A percentile compares a stretch with the other conserved stretches of the same genome.
phyloP scores from a whole-genome alignment of 2,329 filamentous ascomycete genomes.

The Gaeumannomyces tritici region DNA sequence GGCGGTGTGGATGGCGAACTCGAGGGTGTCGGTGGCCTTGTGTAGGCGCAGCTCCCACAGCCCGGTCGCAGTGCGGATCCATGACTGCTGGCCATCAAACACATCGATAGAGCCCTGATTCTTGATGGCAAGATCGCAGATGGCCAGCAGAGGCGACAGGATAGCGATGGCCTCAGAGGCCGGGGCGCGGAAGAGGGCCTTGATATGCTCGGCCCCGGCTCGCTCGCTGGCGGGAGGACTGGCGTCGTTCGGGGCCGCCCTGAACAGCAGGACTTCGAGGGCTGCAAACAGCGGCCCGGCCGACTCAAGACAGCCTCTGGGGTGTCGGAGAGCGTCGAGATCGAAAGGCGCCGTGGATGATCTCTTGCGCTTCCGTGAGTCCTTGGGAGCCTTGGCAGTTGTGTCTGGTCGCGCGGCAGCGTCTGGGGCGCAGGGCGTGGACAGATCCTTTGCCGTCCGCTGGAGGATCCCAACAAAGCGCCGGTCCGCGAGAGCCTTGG shows the following conservation, averaged over 20 bases:
- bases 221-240: slow-evolving; percentile 28
- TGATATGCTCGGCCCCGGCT: slow-evolving; percentile 49
- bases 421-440: slow-evolving; percentile 19
- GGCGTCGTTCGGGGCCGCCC: slow-evolving; percentile 25
- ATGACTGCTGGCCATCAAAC: slow-evolving; percentile 28
- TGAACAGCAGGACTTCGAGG: slow-evolving; percentile 33
- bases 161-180: slow-evolving; percentile 36
- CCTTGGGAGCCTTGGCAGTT: slow-evolving; percentile 5
- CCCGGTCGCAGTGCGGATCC: slow-evolving; percentile 34
- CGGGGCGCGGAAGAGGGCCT: slow-evolving; percentile 43
- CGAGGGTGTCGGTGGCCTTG: slow-evolving; percentile 32
- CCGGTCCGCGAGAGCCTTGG: slow-evolving; percentile 61
- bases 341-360: slow-evolving; percentile 25
- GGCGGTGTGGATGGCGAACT: slow-evolving; percentile 39
- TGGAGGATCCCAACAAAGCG: slow-evolving; percentile 59
- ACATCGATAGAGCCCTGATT: slow-evolving; percentile 15
- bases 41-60: slow-evolving; percentile 48
- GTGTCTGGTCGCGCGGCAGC: neutral
- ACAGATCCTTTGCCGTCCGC: slow-evolving; percentile 52
- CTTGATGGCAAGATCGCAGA: slow-evolving; percentile 31
- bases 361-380: neutral
- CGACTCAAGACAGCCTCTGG: slow-evolving; percentile 32
- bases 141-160: slow-evolving; percentile 31
- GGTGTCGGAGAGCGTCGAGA: slow-evolving; percentile 27
- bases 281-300: slow-evolving; percentile 38